Base-by-base conservation (phyloP, 1,139 yeast genomes). In the Citeromyces hawaiiensis region DNA sequence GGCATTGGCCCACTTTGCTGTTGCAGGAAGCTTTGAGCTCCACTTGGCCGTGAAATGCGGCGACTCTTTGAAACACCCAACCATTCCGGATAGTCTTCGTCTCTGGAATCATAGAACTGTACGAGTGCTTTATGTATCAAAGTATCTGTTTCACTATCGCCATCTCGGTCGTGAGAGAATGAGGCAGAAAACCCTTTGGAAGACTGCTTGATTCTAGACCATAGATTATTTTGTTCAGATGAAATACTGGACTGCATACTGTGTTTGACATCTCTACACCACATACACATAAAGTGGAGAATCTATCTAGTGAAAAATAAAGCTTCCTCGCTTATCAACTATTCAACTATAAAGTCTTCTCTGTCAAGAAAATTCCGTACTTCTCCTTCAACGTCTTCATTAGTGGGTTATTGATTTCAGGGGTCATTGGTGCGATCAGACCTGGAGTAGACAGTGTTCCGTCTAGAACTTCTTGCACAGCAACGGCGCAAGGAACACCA, bases 401-500 rank as follows among this genome's bases (percentile, higher is more conserved):
- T 63, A 91, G 72, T 48, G 97, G 91, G 52, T 83, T 80, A 58
- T 87, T 87, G 56, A 86, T 76, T 59, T 85, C 91, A 47, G 94
- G 82, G 47, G 86, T 68, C 74, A 85, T 83, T 56, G 98, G 98
- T 42, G 97, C 97, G 52, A 81, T 72, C 57, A 91, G 72, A 52
- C 98, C 98, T 39, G 86, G 81, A 46, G 69, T 70, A 54, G 70
- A 68, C 57, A 86, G 81, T 47, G 81, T 76, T 47, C 96, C 96
- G 50, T 82, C 74, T 54, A 91, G 72, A 49, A 91, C 83, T 63
- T 83, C 83, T 66, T 78, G 78, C 47, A 82, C 72, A 35, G 97
- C 98, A 60, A 91, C 94, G 44, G 96, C 96, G 65, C 96, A 91
- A 50, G 98, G 98, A 49, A 87, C 93, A 68, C 98, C 98, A 44